These are phyloP conservation scores for Rosa hybrid DNA, from an alignment of 331 rosid genomes.

Conservation along the genomic window DNA sequence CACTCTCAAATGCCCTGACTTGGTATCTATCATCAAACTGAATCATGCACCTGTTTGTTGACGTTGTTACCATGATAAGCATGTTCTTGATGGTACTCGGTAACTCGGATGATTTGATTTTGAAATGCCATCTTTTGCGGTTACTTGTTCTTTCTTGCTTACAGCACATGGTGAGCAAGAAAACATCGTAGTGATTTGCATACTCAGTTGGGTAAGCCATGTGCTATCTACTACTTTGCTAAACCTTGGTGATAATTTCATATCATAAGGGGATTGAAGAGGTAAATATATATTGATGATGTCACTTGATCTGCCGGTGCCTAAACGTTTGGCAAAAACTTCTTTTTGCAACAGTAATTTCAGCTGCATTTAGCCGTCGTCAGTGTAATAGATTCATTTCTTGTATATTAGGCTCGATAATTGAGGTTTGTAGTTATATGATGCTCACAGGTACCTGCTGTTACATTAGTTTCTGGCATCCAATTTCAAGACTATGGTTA, in stretches of 20 bases:
- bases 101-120: neutral
- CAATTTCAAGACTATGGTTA: too few species aligned
- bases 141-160: neutral
- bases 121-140: neutral
- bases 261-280: neutral
- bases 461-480: too few species aligned
- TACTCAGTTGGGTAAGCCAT: neutral
- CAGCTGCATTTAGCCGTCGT: neutral
- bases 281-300: neutral
- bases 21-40: neutral
- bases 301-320: neutral
- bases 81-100: neutral
- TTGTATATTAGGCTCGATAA: neutral
- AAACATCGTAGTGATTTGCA: neutral
- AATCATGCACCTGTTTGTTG: neutral
- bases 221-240: neutral
- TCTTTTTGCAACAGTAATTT: neutral
- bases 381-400: neutral
- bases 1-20: neutral
- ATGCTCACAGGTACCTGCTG: too few species aligned
- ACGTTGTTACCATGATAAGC: neutral
- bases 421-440: neutral
- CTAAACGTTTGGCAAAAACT: neutral
- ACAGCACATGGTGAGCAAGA: neutral
- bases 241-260: neutral